phyloP scores from a whole-genome alignment of 768 basidiomycete species.

The Leccinum subgranulosum region DNA sequence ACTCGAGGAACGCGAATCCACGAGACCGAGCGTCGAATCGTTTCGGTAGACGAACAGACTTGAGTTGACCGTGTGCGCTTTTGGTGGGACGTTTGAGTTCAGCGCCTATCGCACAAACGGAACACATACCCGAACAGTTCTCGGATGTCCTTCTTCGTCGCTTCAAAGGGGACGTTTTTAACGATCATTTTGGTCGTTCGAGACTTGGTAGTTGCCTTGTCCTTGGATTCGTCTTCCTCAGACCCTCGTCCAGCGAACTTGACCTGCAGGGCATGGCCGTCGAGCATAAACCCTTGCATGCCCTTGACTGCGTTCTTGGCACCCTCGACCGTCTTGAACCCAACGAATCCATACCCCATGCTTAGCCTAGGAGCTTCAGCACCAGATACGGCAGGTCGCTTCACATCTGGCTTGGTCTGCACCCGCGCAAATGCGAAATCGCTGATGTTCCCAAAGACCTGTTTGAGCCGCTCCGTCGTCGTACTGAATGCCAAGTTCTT shows the following conservation, averaged over 20 bases:
- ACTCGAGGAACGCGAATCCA: constrained; percentile 97
- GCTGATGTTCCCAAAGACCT: constrained; percentile 71
- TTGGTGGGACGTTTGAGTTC: background rate
- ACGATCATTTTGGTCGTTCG: constrained; percentile 93
- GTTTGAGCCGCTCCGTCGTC: constrained; percentile 51
- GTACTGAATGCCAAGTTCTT: constrained; percentile 97
- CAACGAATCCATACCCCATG: constrained; percentile 97
- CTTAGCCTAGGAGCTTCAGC: constrained; percentile 56
- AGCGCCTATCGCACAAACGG: background rate
- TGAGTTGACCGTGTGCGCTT: constrained; percentile 88
- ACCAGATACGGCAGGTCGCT: constrained; percentile 41
- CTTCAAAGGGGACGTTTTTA: constrained; percentile 98
- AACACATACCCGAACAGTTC: constrained; percentile 79
- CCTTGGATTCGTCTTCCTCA: constrained; percentile 52
- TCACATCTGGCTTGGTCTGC: constrained; percentile 86
- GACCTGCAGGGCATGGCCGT: constrained; percentile 81
- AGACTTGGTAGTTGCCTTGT: constrained; percentile 43
- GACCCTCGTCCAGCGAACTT: constrained; percentile 82
- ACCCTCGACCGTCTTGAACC: constrained; percentile 55
- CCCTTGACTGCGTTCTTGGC: constrained; percentile 63
- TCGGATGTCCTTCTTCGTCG: constrained; percentile 86
- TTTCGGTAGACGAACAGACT: constrained; percentile 90
- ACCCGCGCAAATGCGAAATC: constrained; percentile 85
- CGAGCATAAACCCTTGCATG: constrained; percentile 78
- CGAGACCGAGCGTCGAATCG: constrained; percentile 87